Conservation (phyloP, 805 yeast genomes). For the Saturnispora sekii region DNA sequence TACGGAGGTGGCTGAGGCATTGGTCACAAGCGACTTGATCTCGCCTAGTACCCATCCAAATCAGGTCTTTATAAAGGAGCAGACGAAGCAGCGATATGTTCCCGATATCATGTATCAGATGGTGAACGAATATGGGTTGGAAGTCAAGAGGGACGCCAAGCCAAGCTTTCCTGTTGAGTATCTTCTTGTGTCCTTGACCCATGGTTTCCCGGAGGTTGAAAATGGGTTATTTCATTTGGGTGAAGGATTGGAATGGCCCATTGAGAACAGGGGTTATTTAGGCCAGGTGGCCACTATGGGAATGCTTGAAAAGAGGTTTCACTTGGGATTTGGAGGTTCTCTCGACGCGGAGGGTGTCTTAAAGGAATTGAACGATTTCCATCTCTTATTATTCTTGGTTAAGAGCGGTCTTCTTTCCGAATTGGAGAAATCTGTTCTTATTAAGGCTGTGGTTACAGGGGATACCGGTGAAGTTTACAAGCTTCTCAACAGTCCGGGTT, state of each 20-base stretch:
- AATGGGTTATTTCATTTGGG: slow-evolving; percentile 8
- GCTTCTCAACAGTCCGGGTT: no score
- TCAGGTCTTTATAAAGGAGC: slow-evolving; percentile 68
- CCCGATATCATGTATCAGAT: slow-evolving; percentile 87
- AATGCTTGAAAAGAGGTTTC: slow-evolving; percentile 42
- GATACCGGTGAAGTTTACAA: no score
- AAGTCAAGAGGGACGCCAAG: slow-evolving; percentile 80
- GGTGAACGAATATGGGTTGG: slow-evolving; percentile 78
- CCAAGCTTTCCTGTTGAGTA: slow-evolving; percentile 94
- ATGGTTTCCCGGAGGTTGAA: slow-evolving; percentile 73
- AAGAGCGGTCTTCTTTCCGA: no score
- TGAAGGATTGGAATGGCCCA: slow-evolving; percentile 38
- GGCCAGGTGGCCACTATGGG: slow-evolving; percentile 65
- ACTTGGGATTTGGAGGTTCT: slow-evolving; percentile 5
- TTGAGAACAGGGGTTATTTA: slow-evolving; percentile 69
- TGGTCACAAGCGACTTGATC: slow-evolving; percentile 77
- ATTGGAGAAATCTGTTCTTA: no score
- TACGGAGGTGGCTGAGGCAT: slow-evolving; percentile 75
- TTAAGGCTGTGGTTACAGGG: no score
- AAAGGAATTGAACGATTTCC: slow-evolving; percentile 55
- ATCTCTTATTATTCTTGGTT: slow-evolving; percentile 40
- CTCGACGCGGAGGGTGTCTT: slow-evolving; percentile 5
- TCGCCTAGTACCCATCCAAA: slow-evolving; percentile 87
- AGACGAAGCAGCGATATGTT: slow-evolving; percentile 69
- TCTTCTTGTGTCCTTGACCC: slow-evolving; percentile 75